Evolutionary conservation across 2,329 filamentous ascomycete species (phyloP), one percentile per base, ranked within the genome.

Genomic region (Metarhizium brunneum): DNA sequence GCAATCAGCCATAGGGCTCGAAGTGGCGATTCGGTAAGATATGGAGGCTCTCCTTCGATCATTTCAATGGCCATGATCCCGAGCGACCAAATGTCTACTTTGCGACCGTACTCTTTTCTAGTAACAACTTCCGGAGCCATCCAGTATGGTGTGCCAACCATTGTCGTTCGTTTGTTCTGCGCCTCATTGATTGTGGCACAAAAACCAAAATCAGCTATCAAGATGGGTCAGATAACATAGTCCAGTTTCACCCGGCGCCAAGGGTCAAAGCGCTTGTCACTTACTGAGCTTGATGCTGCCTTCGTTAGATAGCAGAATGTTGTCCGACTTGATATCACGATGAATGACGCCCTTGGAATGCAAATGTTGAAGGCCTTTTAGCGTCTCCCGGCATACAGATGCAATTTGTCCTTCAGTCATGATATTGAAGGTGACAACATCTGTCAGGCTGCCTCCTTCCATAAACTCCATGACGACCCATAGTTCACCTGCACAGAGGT

Each of bases 381-480:
- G 76, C 25, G 91, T 95, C 80, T 99, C 94, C 65, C 90, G 81
- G 73, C 92, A 97, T 20, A 99, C 92, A 2, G 92, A 90, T 10
- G 94, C 92, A 66, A 99, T 97, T 73, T 97, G 94, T 2, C 90
- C 90, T 71, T 99, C 94, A 7, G 88, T 92, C 94, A 99, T 97
- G 67, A 97, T 95, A 73, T 97, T 97, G 74, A 95, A 97, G 3
- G 94, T 99, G 56, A 99, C 94, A 54, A 99, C 94, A 71, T 99
- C 94, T 11, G 94, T 99, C 69, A 99, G 77, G 72, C 91, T 96
- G 60, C 94, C 94, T 57, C 94, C 94, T 71, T 99, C 92, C 94
- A 99, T 99, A 67, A 92, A 99, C 73, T 99, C 94, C 94, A 99
- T 99, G 38, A 97, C 90, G 1, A 99, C 94, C 94, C 94, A 99